Evolutionary conservation across 2,329 filamentous ascomycete species (phyloP).

Genomic region (Hypoxylon sp.): DNA sequence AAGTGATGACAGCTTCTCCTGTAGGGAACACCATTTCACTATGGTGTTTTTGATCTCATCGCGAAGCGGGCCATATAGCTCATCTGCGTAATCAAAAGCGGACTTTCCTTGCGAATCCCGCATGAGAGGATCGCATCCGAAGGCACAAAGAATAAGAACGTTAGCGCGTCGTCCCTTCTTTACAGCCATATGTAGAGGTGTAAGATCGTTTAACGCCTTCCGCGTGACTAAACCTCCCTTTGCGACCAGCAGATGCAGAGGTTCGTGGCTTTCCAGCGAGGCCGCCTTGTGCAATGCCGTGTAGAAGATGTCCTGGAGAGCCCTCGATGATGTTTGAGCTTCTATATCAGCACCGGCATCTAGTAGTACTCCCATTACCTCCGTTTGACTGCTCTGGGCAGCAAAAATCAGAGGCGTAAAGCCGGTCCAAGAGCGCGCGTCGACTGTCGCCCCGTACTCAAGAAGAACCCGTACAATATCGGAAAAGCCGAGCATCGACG

Average conservation of each 20-base stretch:
- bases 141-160: conserved; percentile 1
- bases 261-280: neutral
- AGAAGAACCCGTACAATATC: conserved; percentile 7
- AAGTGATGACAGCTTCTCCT: neutral
- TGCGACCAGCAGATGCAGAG: conserved; percentile 3
- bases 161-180: neutral
- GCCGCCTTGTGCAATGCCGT: conserved; percentile 8
- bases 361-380: neutral
- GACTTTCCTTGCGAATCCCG: conserved; percentile 1
- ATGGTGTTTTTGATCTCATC: neutral
- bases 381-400: neutral
- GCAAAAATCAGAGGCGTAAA: conserved; percentile 8
- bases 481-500: neutral
- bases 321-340: neutral
- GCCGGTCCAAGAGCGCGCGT: neutral
- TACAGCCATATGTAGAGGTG: conserved; percentile 2
- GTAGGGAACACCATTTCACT: neutral
- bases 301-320: neutral
- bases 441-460: neutral
- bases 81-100: neutral
- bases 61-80: neutral
- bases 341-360: conserved; percentile 1
- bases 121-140: neutral
- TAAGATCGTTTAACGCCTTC: neutral
- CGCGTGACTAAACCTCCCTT: neutral